Evolutionary conservation across 208 protist species (phyloP).

Genomic region (Perkinsela sp.): DNA sequence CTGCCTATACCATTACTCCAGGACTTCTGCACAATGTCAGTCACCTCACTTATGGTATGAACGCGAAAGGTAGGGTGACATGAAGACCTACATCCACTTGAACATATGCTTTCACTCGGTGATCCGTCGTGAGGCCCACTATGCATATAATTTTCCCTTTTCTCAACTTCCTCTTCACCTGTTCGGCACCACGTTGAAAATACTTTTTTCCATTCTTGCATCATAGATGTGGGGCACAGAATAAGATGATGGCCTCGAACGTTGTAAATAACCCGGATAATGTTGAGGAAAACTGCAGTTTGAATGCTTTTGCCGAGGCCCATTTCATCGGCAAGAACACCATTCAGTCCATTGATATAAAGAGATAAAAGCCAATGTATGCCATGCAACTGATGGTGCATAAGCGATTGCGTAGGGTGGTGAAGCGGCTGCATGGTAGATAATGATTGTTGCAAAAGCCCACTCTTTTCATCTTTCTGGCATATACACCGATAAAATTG

Average conservation of each 20-base stretch:
- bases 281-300: constrained; percentile 8
- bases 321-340: constrained; percentile 7
- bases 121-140: neutral
- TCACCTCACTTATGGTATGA: neutral
- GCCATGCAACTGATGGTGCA: constrained; percentile 77
- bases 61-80: neutral
- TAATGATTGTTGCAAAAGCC: neutral
- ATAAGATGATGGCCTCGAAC: constrained; percentile 36
- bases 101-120: neutral
- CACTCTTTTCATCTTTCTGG: neutral
- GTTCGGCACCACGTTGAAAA: constrained; percentile 32
- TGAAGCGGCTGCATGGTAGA: too few species aligned
- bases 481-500: neutral
- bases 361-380: constrained; percentile 80
- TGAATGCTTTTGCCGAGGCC: constrained; percentile 9
- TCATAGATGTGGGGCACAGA: constrained; percentile 31
- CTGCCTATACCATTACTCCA: neutral
- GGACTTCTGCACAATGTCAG: neutral
- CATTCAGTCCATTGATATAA: constrained; percentile 60
- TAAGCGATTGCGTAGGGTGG: constrained; percentile 11
- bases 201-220: constrained; percentile 61
- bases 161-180: constrained; percentile 18
- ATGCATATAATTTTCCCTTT: constrained; percentile 42
- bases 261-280: constrained; percentile 12
- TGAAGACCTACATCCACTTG: neutral